Conservation (phyloP, 352 stramenopile species). For the Phytopythium ostracodes region DNA sequence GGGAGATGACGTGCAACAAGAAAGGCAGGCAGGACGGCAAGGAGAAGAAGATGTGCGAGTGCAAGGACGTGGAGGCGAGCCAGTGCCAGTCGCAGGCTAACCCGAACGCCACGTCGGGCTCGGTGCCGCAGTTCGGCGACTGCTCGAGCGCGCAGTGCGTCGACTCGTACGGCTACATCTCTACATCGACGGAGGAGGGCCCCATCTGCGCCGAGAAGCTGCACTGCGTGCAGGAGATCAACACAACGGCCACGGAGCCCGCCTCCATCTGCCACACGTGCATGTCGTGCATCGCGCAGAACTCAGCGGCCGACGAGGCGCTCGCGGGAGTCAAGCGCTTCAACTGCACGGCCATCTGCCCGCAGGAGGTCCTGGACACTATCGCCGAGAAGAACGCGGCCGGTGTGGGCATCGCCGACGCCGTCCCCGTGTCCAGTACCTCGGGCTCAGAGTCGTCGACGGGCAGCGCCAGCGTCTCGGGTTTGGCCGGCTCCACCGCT, state of each 20-base stretch:
- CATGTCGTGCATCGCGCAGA: slow-evolving; percentile 75
- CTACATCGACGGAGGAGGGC: slow-evolving; percentile 35
- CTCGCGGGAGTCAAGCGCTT: slow-evolving; percentile 58
- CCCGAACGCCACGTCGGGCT: slow-evolving; percentile 24
- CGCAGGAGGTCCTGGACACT: slow-evolving; percentile 57
- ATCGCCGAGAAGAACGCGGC: slow-evolving; percentile 50
- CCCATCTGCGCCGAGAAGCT: slow-evolving; percentile 67
- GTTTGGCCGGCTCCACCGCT: slow-evolving; percentile 11
- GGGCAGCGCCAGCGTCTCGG: slow-evolving; percentile 13
- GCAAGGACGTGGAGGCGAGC: slow-evolving; percentile 28
- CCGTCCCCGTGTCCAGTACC: slow-evolving; percentile 24
- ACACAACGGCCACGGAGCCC: slow-evolving; percentile 53
- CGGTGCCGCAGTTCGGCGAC: slow-evolving; percentile 59
- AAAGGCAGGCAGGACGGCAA: slow-evolving; percentile 56
- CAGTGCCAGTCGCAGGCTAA: slow-evolving; percentile 50
- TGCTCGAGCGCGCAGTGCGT: slow-evolving; percentile 51
- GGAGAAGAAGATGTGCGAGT: slow-evolving; percentile 68
- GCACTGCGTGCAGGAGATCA: slow-evolving; percentile 67
- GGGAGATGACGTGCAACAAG: slow-evolving; percentile 55
- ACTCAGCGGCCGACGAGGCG: slow-evolving; percentile 50
- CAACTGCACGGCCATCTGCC: slow-evolving; percentile 73
- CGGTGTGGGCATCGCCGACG: slow-evolving; percentile 56
- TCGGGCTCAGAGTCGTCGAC: slow-evolving; percentile 6
- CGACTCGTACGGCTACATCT: slow-evolving; percentile 66
- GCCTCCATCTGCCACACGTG: slow-evolving; percentile 79